Conservation (phyloP, 2,329 filamentous ascomycete genomes). For the Aureobasidium sp. region DNA sequence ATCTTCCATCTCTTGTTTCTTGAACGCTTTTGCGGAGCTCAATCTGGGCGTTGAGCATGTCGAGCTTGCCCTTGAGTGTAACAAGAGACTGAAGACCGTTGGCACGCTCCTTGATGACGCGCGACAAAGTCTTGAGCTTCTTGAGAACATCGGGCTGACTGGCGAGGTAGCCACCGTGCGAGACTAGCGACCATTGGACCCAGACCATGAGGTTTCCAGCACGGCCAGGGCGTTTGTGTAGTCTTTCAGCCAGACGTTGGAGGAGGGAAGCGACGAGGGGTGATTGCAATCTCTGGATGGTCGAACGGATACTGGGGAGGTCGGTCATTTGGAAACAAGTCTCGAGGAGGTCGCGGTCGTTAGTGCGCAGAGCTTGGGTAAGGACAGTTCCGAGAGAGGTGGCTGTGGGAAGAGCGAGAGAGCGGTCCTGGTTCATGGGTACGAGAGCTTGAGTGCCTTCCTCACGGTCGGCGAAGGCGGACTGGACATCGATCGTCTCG, state of each 20-base stretch:
- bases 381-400: slow-evolving; percentile 88
- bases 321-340: slow-evolving; percentile 82
- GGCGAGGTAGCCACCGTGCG: slow-evolving; percentile 85
- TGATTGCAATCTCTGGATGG: slow-evolving; percentile 84
- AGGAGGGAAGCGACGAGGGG: slow-evolving; percentile 72
- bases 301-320: slow-evolving; percentile 69
- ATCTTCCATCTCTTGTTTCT: slow-evolving; percentile 40
- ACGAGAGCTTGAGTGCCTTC: slow-evolving; percentile 39
- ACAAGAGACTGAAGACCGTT: slow-evolving; percentile 75
- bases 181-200: slow-evolving; percentile 91
- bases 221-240: slow-evolving; percentile 80
- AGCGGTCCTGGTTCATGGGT: slow-evolving; percentile 37
- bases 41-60: slow-evolving; percentile 88
- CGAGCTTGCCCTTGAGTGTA: slow-evolving; percentile 86
- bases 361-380: slow-evolving; percentile 83
- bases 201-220: slow-evolving; percentile 87
- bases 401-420: slow-evolving; percentile 57
- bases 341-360: slow-evolving; percentile 83
- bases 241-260: slow-evolving; percentile 74
- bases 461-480: slow-evolving; percentile 41
- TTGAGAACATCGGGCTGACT: slow-evolving; percentile 76
- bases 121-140: slow-evolving; percentile 70
- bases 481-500: slow-evolving; percentile 68
- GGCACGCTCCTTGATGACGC: slow-evolving; percentile 80
- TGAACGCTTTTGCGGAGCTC: slow-evolving; percentile 67